These are phyloP conservation scores for Helichrysum umbraculigerum DNA, from an alignment of 129 eudicot genomes.

Conservation along the genomic window DNA sequence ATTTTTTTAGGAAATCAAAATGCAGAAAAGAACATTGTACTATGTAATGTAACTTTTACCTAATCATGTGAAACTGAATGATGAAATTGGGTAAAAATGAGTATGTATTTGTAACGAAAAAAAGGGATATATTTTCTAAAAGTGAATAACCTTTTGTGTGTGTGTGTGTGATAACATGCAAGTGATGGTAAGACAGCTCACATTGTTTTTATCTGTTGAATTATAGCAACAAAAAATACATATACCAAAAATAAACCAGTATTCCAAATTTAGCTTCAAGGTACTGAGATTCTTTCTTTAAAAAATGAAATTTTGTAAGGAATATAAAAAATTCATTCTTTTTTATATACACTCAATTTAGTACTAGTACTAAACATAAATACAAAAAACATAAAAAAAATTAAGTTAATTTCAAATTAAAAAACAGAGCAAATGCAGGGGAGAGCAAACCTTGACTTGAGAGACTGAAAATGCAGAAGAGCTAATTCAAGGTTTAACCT, in stretches of 20 bases:
- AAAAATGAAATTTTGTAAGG: constrained; percentile 7
- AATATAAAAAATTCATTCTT: background rate
- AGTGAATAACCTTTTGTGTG: constrained; percentile 26
- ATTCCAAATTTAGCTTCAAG: constrained; percentile 25
- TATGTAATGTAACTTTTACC: background rate
- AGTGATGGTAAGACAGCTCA: constrained; percentile 38
- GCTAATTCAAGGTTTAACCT: background rate
- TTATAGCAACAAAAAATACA: constrained; percentile 19
- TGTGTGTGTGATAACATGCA: constrained; percentile 32
- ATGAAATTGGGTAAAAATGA: constrained; percentile 6
- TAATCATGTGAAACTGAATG: constrained; percentile 2
- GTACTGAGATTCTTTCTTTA: constrained; percentile 25
- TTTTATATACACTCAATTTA: constrained; percentile 1
- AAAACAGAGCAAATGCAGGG: constrained; percentile 18
- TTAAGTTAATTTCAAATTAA: background rate
- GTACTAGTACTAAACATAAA: constrained; percentile 1
- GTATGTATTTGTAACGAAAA: constrained; percentile 1
- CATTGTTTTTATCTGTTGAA: constrained; percentile 21
- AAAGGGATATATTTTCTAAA: constrained; percentile 16
- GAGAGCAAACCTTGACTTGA: constrained; percentile 39
- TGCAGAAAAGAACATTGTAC: background rate
- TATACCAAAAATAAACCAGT: constrained; percentile 6
- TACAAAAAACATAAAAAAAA: background rate
- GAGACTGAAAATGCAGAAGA: background rate
- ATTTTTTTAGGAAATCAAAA: background rate